Base-by-base conservation (phyloP, 2,329 filamentous ascomycete genomes). In the Colletotrichum destructivum region DNA sequence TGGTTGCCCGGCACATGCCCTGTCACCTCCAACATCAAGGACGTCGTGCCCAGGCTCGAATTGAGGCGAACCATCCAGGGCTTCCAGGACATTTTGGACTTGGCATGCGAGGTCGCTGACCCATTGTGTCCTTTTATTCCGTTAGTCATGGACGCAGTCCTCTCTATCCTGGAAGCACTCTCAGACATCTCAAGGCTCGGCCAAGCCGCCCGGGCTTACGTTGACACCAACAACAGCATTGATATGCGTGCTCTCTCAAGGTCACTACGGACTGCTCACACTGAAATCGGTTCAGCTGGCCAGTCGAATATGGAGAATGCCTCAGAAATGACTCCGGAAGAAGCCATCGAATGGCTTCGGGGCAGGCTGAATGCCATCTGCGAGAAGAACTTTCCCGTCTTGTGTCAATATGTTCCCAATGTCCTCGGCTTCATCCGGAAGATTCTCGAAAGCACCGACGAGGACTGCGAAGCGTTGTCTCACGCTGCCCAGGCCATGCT, bases 71-170 rank as follows among this genome's bases (percentile, higher is more conserved):
- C 15, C 46, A 16, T 62, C 31, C 60, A 42, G 23, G 31, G 3
- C 23, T 21, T 62, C 11, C 60, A 51, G n/a, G 13, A 42, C 5
- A 38, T 1, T 21, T 18, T 62, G n/a, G 60, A 35, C 31, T 13
- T 15, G 13, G 16, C 16, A 31, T 51, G 60, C 46, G 47, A 47
- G 4, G 21, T 6, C 2, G 23, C 18, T 21, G 46, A 46, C 2
- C 31, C 6, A 21, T 11, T 49, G 13, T 62, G 60, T 23, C 31
- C 31, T 31, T 62, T 51, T 13, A 47, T 62, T 15, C 60, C 60
- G 3, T 51, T 38, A 3, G 8, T 15, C n/a, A 62, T 62, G 60
- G 46, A 51, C 16, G n/a, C n/a, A 13, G 35, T n/a, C 16, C 4
- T 62, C 3, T 62, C 60, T 8, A 16, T 21, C 1, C 16, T 51